These are phyloP conservation scores for Hanseniaspora valbyensis DNA, from an alignment of 805 yeast genomes.

Conservation along the genomic window DNA sequence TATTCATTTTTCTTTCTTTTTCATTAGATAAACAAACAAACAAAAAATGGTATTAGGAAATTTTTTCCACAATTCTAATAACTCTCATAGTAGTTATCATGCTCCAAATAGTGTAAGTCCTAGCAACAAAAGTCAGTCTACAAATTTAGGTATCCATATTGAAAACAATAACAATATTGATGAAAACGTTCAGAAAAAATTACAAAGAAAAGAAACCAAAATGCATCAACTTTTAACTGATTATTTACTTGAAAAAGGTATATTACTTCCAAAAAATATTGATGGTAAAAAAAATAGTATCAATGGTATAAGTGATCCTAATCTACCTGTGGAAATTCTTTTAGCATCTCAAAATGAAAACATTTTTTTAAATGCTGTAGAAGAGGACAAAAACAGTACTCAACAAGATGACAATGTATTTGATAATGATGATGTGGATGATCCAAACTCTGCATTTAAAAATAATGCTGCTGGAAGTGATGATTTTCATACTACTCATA, in stretches of 20 bases:
- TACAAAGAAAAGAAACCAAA: neutral
- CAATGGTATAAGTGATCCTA: neutral
- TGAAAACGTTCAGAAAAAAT: neutral
- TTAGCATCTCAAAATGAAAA: conserved; percentile 9
- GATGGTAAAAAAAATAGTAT: neutral
- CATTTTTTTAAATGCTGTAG: conserved; percentile 2
- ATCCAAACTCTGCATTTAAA: neutral
- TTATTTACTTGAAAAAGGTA: conserved; percentile 6
- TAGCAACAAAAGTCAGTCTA: too few species aligned
- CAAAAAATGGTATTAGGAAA: too few species aligned
- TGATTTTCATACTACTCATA: conserved; percentile 37
- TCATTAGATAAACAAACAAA: too few species aligned
- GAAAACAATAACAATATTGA: too few species aligned
- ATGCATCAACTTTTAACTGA: neutral
- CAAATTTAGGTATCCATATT: too few species aligned
- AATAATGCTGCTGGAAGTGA: conserved; percentile 24
- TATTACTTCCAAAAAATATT: conserved; percentile 5
- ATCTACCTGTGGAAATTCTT: conserved; percentile 8
- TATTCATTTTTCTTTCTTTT: too few species aligned
- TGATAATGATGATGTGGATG: neutral
- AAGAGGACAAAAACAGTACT: neutral
- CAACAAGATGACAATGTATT: neutral
- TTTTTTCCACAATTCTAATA: too few species aligned
- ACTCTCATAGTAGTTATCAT: too few species aligned
- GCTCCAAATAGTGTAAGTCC: too few species aligned